phyloP scores from a whole-genome alignment of 768 basidiomycete genomes.

The Pleurotus giganteus region DNA sequence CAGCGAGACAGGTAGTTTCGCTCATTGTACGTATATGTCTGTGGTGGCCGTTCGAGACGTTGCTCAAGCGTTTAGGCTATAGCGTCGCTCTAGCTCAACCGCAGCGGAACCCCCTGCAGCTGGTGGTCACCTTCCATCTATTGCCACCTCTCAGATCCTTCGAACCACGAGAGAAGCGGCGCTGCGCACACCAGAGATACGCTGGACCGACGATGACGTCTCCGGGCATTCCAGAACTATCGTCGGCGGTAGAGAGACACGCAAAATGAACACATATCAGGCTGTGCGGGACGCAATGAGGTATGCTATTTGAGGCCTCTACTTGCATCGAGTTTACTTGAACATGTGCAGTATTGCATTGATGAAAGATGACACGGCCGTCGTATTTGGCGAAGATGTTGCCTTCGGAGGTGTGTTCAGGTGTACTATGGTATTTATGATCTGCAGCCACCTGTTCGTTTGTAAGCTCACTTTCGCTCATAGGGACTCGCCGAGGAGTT shows the following conservation, averaged over 20 bases:
- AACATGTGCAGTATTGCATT: conserved; percentile 64
- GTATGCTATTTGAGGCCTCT: conserved; percentile 31
- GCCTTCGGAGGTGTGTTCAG: conserved; percentile 94
- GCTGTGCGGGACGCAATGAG: conserved; percentile 89
- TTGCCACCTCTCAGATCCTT: conserved; percentile 67
- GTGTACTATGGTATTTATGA: conserved; percentile 82
- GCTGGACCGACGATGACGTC: conserved; percentile 65
- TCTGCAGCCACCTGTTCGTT: conserved; percentile 9
- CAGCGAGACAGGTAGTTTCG: conserved; percentile 18
- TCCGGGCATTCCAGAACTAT: conserved; percentile 40
- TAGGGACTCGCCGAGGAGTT: conserved; percentile 92
- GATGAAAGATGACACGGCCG: conserved; percentile 79
- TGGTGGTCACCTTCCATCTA: conserved; percentile 73
- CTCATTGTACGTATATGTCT: conserved; percentile 15
- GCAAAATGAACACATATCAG: conserved; percentile 96
- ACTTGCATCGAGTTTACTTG: background rate
- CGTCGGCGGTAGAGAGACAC: conserved; percentile 78
- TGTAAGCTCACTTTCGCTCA: conserved; percentile 1
- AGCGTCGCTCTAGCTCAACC: conserved; percentile 51
- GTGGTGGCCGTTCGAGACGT: background rate
- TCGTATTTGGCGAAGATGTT: conserved; percentile 91
- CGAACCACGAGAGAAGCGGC: conserved; percentile 65
- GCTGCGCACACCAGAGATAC: conserved; percentile 68
- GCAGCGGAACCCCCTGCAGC: conserved; percentile 66
- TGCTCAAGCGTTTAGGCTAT: background rate